Percentiles rank a stretch among this genome's conserved stretches.
Evolutionary conservation across 768 basidiomycete genomes (phyloP).

Genomic region (Phanerochaete sordida): DNA sequence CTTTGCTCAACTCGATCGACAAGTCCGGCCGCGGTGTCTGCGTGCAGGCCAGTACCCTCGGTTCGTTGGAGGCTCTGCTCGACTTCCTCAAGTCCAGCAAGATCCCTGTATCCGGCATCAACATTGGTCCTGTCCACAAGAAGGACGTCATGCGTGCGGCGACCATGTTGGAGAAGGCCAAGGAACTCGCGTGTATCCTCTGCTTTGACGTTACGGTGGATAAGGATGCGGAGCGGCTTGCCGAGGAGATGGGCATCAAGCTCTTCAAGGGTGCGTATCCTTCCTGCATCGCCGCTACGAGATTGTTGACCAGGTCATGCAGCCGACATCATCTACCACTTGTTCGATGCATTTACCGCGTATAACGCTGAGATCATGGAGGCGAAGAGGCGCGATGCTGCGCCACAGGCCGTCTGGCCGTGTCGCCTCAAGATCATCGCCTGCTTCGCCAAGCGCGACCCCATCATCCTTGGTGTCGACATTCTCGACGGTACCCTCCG

Average conservation of each 20-base stretch:
- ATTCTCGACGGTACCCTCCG: conserved; percentile 91
- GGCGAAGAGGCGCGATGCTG: conserved; percentile 88
- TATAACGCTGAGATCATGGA: conserved; percentile 92
- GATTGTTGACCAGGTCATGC: conserved; percentile 7
- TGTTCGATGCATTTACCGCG: conserved; percentile 94
- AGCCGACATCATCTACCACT: conserved; percentile 99
- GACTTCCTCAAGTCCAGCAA: conserved; percentile 95
- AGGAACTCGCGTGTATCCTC: conserved; percentile 91
- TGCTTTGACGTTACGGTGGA: conserved; percentile 96
- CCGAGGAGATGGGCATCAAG: conserved; percentile 91
- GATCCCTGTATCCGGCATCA: conserved; percentile 96
- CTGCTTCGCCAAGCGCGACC: conserved; percentile 95
- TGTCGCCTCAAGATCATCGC: conserved; percentile 90
- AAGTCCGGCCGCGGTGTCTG: conserved; percentile 96
- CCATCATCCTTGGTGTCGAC: conserved; percentile 95
- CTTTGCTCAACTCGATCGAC: conserved; percentile 85
- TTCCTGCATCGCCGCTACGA: not conserved
- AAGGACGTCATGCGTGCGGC: conserved; percentile 90
- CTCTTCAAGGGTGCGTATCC: conserved; percentile 80
- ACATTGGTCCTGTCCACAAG: conserved; percentile 96
- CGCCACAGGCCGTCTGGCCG: conserved; percentile 95
- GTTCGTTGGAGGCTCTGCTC: conserved; percentile 92
- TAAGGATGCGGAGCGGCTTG: conserved; percentile 87
- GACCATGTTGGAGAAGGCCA: conserved; percentile 94
- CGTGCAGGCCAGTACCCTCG: conserved; percentile 95